Base-by-base conservation (phyloP, 345 rosid genomes). In the Odontarrhena argentea region DNA sequence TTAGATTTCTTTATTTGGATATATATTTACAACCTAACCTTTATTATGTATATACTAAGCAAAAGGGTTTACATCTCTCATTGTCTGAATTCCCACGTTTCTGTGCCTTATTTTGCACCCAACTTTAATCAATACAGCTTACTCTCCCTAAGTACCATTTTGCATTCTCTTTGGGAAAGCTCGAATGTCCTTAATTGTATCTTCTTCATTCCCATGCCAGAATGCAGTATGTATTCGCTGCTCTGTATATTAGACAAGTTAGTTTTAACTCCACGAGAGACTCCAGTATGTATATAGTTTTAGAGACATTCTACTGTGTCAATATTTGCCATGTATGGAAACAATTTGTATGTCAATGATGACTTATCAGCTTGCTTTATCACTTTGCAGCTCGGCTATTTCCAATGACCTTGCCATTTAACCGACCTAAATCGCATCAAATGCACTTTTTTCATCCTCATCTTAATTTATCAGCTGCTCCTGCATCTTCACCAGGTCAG, bases 351-450 rank as follows among this genome's bases (percentile, higher is more conserved):
- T 40, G 59, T 32, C 24, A 30, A 68, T 74, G 37, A 68, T 74
- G 32, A 64, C 56, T 74, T 40, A 64, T 13, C 49, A 51, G 22
- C 60, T 70, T 67, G 37, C 43, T 71, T 36, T 60, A 52, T 56
- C 74, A 35, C 57, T 32, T 74, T 35, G 70, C 92, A 91, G 97
- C 79, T 40, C 78, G 84, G 77, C 51, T 67, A 9, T 71, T 76
- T 73, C 79, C 85, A 64, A 61, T 59, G 78, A 79, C 77, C 6
- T 5, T 80, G 43, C 76, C 83, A 36, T 69, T 78, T 69, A 52
- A 79, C 49, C 82, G 45, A 64, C 56, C 71, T 13, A 78, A 60
- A 50, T 72, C 77, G 42, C 69, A 78, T 25, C 81, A 13, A 50
- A 60, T 64, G 49, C 81, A 26, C 49, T 66, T 65, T 69, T 56